These are phyloP conservation scores for Boletus subcaerulescens DNA, from an alignment of 768 basidiomycete species.

Conservation along the genomic window DNA sequence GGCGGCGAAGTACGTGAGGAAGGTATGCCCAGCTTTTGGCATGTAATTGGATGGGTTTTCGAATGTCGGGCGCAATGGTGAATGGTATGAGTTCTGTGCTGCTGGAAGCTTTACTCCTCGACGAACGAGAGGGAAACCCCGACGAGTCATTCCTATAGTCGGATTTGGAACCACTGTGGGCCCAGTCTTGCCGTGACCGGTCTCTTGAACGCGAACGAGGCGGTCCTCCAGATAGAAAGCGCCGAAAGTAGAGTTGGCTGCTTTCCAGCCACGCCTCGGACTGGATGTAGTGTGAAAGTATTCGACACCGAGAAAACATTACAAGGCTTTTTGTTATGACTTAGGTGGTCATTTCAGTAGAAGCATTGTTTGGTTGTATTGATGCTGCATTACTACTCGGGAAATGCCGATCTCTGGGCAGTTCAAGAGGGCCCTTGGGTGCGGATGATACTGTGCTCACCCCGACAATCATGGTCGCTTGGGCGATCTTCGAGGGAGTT, in stretches of 20 bases:
- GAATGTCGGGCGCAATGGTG: constrained; percentile 8
- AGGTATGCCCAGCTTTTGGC: constrained; percentile 39
- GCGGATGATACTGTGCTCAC: no score
- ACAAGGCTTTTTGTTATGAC: background rate
- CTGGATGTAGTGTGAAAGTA: constrained; percentile 7
- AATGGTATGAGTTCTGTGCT: background rate
- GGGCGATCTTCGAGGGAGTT: no score
- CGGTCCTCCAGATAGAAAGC: constrained; percentile 7
- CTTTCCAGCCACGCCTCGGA: constrained; percentile 19
- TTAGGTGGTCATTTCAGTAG: no score
- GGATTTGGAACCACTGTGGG: background rate
- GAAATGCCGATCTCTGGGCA: no score
- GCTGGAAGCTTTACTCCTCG: constrained; percentile 1
- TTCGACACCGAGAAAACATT: constrained; percentile 26
- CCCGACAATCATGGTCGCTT: no score
- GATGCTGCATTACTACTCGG: no score
- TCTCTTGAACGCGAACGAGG: background rate
- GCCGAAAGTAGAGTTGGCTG: constrained; percentile 20
- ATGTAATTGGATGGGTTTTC: constrained; percentile 33
- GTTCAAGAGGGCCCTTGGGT: no score
- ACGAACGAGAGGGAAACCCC: background rate
- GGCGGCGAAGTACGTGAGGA: constrained; percentile 35
- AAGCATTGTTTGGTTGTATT: no score
- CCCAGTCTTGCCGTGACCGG: constrained; percentile 3
- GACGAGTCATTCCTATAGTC: background rate